Evolutionary conservation across 179 eudicot genomes (phyloP).

Genomic region (Vitellaria paradoxa): DNA sequence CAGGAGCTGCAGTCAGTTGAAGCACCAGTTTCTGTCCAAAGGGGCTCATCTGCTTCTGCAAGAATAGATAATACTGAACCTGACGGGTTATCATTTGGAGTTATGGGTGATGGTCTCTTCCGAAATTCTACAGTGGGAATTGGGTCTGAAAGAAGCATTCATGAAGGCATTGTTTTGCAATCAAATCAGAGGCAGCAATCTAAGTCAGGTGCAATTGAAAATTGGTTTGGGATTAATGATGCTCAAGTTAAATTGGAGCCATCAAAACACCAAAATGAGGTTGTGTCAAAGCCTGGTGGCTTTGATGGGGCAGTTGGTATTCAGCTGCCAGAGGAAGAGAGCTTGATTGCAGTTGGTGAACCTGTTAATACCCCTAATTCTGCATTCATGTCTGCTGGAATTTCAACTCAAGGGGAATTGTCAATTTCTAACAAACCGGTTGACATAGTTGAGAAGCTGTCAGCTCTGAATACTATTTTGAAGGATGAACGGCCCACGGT

Average conservation of each 20-base stretch:
- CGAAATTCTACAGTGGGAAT: constrained; percentile 22
- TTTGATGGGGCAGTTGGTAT: constrained; percentile 35
- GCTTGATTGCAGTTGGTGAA: constrained; percentile 46
- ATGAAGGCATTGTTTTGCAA: constrained; percentile 23
- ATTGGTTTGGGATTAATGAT: constrained; percentile 44
- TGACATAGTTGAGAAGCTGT: constrained; percentile 58
- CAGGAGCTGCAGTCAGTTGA: constrained; percentile 73
- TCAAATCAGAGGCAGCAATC: constrained; percentile 31
- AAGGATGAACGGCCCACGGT: constrained; percentile 39
- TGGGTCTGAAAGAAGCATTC: constrained; percentile 25
- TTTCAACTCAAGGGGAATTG: constrained; percentile 27
- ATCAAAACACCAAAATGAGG: constrained; percentile 33
- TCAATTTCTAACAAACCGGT: constrained; percentile 34
- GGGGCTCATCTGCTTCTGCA: constrained; percentile 41
- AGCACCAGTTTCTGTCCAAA: constrained; percentile 74
- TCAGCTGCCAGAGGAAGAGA: constrained; percentile 72
- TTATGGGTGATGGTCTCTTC: constrained; percentile 20
- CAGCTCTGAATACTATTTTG: constrained; percentile 42
- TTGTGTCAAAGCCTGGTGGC: constrained; percentile 32
- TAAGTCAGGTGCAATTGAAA: constrained; percentile 24
- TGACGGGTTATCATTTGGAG: constrained; percentile 21
- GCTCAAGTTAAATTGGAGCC: constrained; percentile 28
- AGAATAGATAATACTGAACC: constrained; percentile 34
- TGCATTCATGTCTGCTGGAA: constrained; percentile 25
- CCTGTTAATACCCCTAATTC: constrained; percentile 34